Base-by-base conservation (phyloP, 116 monocot genomes). In the Dioscorea cayenensis region DNA sequence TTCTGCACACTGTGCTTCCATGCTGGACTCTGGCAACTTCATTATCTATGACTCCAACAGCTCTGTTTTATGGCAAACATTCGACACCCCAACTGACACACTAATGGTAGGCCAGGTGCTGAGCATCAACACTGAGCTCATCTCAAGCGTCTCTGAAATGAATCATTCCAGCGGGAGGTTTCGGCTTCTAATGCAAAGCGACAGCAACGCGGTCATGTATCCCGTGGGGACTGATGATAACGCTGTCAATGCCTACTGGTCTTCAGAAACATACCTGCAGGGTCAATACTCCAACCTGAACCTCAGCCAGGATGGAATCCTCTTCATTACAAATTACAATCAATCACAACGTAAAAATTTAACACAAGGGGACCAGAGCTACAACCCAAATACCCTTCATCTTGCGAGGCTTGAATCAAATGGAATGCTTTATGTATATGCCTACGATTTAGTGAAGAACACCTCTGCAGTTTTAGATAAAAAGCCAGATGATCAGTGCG, bases 1-100 rank as follows among this genome's bases (percentile, higher is more conserved):
- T 32, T 48, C 21, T 67, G 35, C 55, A 5, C 2, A 48, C 8
- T 16, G 55, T 37, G 67, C 83, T 7, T 21, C 43, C 3, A 83
- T 83, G 75, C 49, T 36, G 28, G 75, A 83, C 18, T 64, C 67
- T 3, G 83, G 83, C 55, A 69, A 83, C 76, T 79, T 83, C 58
- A 60, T 78, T 13, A 62, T 83, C 66, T 72, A 25, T 48, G 32
- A 69, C 28, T 19, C 63, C 6, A 63, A 32, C 28, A 5, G 18
- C 9, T 9, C n/a, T 36, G 27, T 72, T 20, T 16, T 72, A 2
- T 83, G 78, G 79, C 63, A 67, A n/a, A 83, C 78, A 28, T 83
- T 83, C 64, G 64, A 25, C 21, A 50, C 32, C 62, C 75, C 83
- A 8, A 76, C 76, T 0, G 83, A 83, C 59, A 83, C 83, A 21